phyloP scores from a whole-genome alignment of 192 early-diverging fungal species.

The Rhizophagus prolifer region DNA sequence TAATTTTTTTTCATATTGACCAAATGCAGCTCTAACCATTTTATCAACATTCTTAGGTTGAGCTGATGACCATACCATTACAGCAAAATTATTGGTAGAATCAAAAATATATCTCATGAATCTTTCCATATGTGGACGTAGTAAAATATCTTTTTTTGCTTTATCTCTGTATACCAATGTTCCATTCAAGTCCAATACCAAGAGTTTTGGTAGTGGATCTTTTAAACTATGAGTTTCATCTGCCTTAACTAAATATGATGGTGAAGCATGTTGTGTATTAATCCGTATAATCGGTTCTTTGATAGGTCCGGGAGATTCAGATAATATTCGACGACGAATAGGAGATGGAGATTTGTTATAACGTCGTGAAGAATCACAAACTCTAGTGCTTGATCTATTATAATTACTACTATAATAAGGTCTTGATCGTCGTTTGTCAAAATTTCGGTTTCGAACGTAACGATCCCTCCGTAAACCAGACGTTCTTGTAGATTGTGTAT shows the following conservation, averaged over 20 bases:
- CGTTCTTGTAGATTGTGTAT: neutral
- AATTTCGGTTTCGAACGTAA: neutral
- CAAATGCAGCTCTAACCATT: conserved; percentile 54
- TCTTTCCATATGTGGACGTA: conserved; percentile 49
- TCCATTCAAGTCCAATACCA: conserved; percentile 74
- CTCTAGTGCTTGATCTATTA: neutral
- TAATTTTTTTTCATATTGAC: conserved; percentile 33
- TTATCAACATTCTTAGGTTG: conserved; percentile 49
- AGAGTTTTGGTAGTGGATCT: conserved; percentile 39
- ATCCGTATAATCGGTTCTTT: neutral
- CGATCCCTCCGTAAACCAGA: neutral
- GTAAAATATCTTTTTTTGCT: conserved; percentile 6
- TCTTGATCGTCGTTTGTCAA: neutral
- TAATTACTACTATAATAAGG: neutral
- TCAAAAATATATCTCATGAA: conserved; percentile 59
- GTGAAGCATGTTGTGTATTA: neutral
- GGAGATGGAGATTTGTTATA: too few species aligned
- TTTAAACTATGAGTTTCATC: neutral
- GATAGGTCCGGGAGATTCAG: too few species aligned
- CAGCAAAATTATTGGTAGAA: conserved; percentile 45
- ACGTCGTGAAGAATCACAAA: too few species aligned
- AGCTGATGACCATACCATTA: conserved; percentile 78
- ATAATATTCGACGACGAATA: too few species aligned
- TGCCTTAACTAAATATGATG: neutral
- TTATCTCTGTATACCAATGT: conserved; percentile 55